Evolutionary conservation across 108 stramenopile genomes (phyloP).

Genomic region (Nannochloropsis oceanica): DNA sequence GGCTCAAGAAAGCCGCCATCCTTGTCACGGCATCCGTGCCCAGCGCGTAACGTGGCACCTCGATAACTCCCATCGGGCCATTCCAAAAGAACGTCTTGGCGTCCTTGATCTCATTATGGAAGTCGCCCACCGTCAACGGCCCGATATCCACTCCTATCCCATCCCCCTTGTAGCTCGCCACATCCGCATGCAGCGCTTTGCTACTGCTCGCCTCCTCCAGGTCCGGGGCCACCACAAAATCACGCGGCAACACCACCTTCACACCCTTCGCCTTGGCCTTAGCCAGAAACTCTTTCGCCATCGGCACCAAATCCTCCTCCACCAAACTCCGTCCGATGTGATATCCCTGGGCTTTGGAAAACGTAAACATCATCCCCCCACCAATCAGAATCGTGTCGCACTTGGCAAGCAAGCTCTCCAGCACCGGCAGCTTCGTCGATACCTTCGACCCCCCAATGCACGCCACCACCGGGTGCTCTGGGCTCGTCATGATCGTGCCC

Average conservation of each 20-base stretch:
- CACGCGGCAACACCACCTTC: constrained; percentile 73
- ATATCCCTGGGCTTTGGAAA: constrained; percentile 50
- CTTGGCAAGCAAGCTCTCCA: constrained; percentile 83
- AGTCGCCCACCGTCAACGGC: neutral
- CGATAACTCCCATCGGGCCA: neutral
- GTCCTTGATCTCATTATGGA: neutral
- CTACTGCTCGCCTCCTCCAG: neutral
- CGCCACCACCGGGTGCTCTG: constrained; percentile 37
- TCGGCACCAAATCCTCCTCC: constrained; percentile 41
- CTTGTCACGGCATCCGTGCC: neutral
- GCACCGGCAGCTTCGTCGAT: constrained; percentile 54
- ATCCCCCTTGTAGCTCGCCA: neutral
- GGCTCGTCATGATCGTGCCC: neutral
- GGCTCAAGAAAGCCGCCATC: neutral
- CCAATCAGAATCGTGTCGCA: constrained; percentile 73
- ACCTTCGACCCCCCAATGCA: constrained; percentile 98
- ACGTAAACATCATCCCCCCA: constrained; percentile 99
- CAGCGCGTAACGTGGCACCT: neutral
- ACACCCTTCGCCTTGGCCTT: constrained; percentile 91
- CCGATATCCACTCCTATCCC: neutral
- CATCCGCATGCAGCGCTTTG: neutral
- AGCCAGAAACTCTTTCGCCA: constrained; percentile 44
- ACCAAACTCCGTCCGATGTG: constrained; percentile 30
- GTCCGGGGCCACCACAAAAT: constrained; percentile 82
- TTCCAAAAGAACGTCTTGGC: neutral